Base-by-base conservation (phyloP, 1,284 basidiomycete genomes). In the Ceratobasidium sp. region DNA sequence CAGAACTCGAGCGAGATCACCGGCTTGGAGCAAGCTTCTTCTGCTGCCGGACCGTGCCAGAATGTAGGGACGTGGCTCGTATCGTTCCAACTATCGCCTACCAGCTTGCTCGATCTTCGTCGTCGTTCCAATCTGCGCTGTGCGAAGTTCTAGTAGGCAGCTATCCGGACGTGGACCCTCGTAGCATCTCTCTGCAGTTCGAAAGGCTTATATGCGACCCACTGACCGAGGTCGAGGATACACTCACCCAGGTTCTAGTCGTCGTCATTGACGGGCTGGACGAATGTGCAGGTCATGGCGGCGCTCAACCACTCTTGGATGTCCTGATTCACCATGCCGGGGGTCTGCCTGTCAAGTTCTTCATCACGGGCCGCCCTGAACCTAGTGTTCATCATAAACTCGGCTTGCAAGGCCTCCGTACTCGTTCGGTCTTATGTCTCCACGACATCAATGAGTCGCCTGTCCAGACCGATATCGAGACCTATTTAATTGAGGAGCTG, bases 21-120 rank as follows among this genome's bases (percentile, higher is more conserved):
- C 51, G 33, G 5, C 84, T 85, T 5, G 84, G 82, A 1, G 84
- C 84, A 0, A 84, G 81, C 9, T 70, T 67, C 26, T 86, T 85
- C 80, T 85, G 83, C 58, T 83, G 83, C 3, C 81, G 84, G 0
- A 80, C 44, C 28, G 26, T 39, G 7, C 77, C 61, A 0, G 70
- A 49, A 33, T 56, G 77, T 15, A 61, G 77, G 10, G 60, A 80
- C 12, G 60, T 72, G 13, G 4, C 33, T 5, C 61, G 40, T 13
- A 77, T 78, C 6, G n/a, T 78, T 4, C 79, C 79, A 10, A 68
- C 79, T 18, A 72, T 80, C 7, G 77, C 77, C 2, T 77, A 71
- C 28, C 77, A 80, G 28, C 71, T 80, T 13, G 77, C 77, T 0
- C 42, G 51, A 0, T 78, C 53, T 53, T 68, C 49, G 26, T 40